These are phyloP conservation scores for Elsinoe australis DNA, from an alignment of 2,329 filamentous ascomycete species.

Conservation along the genomic window DNA sequence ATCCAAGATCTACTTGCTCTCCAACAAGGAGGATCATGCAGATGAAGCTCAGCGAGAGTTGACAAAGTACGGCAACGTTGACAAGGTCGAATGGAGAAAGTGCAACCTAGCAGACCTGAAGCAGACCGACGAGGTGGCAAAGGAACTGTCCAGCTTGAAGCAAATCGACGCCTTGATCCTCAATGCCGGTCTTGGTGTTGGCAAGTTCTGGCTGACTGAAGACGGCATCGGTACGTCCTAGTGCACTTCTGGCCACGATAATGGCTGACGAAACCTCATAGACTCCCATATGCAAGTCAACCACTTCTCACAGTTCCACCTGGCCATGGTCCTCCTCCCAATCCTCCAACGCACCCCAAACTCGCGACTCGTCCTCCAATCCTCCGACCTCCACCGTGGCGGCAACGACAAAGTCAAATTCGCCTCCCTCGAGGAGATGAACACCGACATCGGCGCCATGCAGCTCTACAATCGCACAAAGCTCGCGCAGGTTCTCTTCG, in stretches of 20 bases:
- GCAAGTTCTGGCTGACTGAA: constrained; percentile 41
- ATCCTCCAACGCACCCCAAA: constrained; percentile 38
- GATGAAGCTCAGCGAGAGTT: constrained; percentile 38
- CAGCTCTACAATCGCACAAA: constrained; percentile 46
- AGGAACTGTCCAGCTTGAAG: constrained; percentile 36
- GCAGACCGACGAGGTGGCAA: constrained; percentile 41
- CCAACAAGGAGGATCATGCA: constrained; percentile 44
- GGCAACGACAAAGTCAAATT: constrained; percentile 35
- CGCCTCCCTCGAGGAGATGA: constrained; percentile 41
- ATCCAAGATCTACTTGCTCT: constrained; percentile 42
- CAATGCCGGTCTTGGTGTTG: constrained; percentile 46
- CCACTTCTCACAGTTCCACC: constrained; percentile 44
- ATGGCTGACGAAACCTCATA: not conserved
- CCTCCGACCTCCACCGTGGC: constrained; percentile 43
- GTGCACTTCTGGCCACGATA: not conserved
- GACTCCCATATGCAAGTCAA: constrained; percentile 47
- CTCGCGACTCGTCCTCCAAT: constrained; percentile 43
- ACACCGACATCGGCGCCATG: constrained; percentile 42
- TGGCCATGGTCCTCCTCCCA: constrained; percentile 42
- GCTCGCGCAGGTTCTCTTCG: constrained; percentile 43
- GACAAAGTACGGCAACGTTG: constrained; percentile 39
- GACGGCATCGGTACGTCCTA: constrained; percentile 37
- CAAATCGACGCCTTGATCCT: constrained; percentile 42
- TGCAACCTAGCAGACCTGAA: constrained; percentile 42
- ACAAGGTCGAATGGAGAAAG: constrained; percentile 39